A percentile compares a stretch with the other conserved stretches of the same genome.
Conservation (phyloP, 2,329 filamentous ascomycete species). For the Cordyceps tenuipes region DNA sequence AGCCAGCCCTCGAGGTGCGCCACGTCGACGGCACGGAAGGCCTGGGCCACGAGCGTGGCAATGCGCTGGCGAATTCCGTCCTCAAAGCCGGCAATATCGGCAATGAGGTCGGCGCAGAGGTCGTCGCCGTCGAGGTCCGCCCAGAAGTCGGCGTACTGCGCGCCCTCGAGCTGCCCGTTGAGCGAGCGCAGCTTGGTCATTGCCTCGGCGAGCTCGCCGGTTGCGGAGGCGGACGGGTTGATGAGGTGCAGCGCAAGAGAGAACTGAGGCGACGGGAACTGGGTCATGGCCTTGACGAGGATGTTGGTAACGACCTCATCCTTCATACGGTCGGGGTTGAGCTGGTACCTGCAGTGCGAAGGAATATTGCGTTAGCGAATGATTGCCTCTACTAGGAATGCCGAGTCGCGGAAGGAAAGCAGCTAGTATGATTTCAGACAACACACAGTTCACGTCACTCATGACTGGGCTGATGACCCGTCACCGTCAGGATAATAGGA, state of each 20-base stretch:
- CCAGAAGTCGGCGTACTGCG: slow-evolving; percentile 92
- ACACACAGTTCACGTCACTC: slow-evolving; percentile 54
- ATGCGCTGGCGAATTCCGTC: slow-evolving; percentile 87
- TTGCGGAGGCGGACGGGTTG: slow-evolving; percentile 61
- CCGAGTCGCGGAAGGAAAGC: background rate
- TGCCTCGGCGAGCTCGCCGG: slow-evolving; percentile 76
- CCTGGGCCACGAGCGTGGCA: slow-evolving; percentile 74
- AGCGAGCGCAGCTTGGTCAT: slow-evolving; percentile 79
- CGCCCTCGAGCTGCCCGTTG: slow-evolving; percentile 79
- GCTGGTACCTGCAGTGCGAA: slow-evolving; percentile 69
- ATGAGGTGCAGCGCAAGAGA: slow-evolving; percentile 89
- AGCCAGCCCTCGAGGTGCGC: slow-evolving; percentile 67
- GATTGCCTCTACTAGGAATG: background rate
- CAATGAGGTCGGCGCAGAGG: slow-evolving; percentile 88
- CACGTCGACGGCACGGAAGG: slow-evolving; percentile 64
- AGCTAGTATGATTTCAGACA: slow-evolving; percentile 10
- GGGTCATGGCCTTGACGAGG: slow-evolving; percentile 93
- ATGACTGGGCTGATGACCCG: slow-evolving; percentile 40
- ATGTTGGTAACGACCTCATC: slow-evolving; percentile 98
- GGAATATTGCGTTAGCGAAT: background rate
- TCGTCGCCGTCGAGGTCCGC: slow-evolving; percentile 85
- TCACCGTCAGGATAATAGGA: slow-evolving; percentile 89
- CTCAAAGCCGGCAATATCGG: slow-evolving; percentile 92
- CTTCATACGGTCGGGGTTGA: slow-evolving; percentile 96
- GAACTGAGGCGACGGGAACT: slow-evolving; percentile 96